These are phyloP conservation scores for Spizellomyces punctatus DNA, from an alignment of 192 early-diverging fungal genomes.

Conservation along the genomic window DNA sequence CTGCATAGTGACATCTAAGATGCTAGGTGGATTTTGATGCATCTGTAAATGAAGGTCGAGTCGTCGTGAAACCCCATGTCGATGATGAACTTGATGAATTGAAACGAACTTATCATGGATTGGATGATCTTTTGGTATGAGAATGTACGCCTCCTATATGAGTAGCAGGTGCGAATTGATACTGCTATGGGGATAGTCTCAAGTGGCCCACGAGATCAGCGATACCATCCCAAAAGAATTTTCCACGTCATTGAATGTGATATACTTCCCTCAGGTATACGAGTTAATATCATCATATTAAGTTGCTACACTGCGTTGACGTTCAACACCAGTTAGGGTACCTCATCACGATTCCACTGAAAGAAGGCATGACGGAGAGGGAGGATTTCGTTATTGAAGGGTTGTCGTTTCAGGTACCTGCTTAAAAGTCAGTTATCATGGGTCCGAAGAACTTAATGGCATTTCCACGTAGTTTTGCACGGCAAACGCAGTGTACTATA, in stretches of 20 bases:
- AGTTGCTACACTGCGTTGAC: background rate
- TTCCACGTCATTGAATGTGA: constrained; percentile 61
- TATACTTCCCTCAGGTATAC: constrained; percentile 73
- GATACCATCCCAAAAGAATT: constrained; percentile 53
- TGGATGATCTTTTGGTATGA: constrained; percentile 69
- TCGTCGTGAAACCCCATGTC: constrained; percentile 60
- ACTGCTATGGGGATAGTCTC: constrained; percentile 32
- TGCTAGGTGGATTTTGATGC: constrained; percentile 73
- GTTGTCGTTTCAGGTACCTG: constrained; percentile 57
- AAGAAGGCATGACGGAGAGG: constrained; percentile 47
- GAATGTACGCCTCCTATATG: background rate
- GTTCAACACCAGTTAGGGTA: constrained; percentile 65
- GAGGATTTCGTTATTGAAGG: constrained; percentile 52
- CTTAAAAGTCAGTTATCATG: background rate
- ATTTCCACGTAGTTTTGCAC: constrained; percentile 65
- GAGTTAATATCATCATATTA: background rate
- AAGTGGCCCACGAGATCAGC: constrained; percentile 61
- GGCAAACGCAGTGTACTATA: constrained; percentile 68
- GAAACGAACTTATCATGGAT: constrained; percentile 61
- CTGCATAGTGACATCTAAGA: background rate
- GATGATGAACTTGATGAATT: constrained; percentile 69
- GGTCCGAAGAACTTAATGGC: background rate
- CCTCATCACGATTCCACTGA: constrained; percentile 67
- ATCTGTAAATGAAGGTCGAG: constrained; percentile 56
- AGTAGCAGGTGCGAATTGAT: too few relatives aligned